Evolutionary conservation across 768 basidiomycete genomes (phyloP), one percentile per base, ranked within the genome.

Genomic region (Boletales sp.): DNA sequence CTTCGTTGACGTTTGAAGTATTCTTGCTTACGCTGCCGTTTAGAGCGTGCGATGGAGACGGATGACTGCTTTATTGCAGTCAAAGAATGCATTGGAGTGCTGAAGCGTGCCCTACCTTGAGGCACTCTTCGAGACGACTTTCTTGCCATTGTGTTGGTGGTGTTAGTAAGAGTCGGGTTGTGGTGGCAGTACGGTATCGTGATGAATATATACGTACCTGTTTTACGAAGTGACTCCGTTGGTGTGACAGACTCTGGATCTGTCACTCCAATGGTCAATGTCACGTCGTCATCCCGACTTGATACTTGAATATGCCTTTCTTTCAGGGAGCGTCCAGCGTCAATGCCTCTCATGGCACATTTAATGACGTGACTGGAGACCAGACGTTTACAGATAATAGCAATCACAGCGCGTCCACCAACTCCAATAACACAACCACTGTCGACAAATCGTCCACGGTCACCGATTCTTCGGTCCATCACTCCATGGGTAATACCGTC

Each of bases 31-130:
- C 50, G 66, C 33, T 56, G 60, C 12, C 50, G 53, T 48, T 56
- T 65, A 33, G 56, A 60, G 28, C 32, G 42, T 0, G 55, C 43
- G 18, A 42, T 41, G 13, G 54, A 40, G 17, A 51, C 25, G 11
- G 53, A 44, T 33, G 63, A 44, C 59, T 68, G 64, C 59, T 59
- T 66, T 21, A 57, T 57, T 13, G 55, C 53, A 58, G 58, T 49
- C 52, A 60, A 54, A 61, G 57, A 15, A 46, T 53, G 50, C 21
- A 53, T 43, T 9, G 54, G 59, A 52, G 57, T 57, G 38, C 47
- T 68, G 30, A 54, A 63, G 54, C 61, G 64, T 49, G 53, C 54
- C 58, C 64, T 60, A 60, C 61, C 67, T 57, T 42, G 46, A 21
- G 63, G 56, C 44, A 65, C 50, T 53, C 39, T 64, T 33, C 53